Evolutionary conservation across 805 yeast genomes (phyloP).

Genomic region (Candida easanensis): DNA sequence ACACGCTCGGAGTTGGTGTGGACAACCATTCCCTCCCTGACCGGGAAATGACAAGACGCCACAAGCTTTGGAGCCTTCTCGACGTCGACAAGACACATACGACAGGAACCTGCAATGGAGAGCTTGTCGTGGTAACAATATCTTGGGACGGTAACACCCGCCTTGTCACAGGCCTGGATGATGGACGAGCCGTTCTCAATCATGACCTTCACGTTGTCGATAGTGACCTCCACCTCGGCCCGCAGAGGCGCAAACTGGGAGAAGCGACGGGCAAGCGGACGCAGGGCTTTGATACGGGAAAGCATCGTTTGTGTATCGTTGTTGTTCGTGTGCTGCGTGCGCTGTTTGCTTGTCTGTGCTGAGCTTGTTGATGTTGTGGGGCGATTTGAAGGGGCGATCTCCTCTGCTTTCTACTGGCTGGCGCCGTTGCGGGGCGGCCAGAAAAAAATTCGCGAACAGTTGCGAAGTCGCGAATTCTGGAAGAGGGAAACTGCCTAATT

Average conservation of each 20-base stretch:
- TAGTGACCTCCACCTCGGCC: slow-evolving; percentile 55
- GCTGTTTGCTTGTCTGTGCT: neutral
- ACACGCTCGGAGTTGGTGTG: slow-evolving; percentile 76
- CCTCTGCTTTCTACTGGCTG: neutral
- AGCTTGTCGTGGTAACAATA: slow-evolving; percentile 90
- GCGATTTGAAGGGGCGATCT: neutral
- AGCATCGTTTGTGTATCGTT: slow-evolving; percentile 13
- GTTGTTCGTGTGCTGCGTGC: too few species aligned
- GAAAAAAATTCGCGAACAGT: neutral
- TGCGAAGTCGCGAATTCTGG: too few species aligned
- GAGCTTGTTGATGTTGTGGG: neutral
- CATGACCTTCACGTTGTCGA: slow-evolving; percentile 70
- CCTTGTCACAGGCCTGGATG: slow-evolving; percentile 89
- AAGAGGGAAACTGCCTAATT: too few species aligned
- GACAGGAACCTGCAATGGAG: slow-evolving; percentile 89
- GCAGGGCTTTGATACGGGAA: slow-evolving; percentile 11
- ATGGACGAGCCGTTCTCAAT: slow-evolving; percentile 86
- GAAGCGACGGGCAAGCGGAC: slow-evolving; percentile 27
- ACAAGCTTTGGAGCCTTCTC: slow-evolving; percentile 87
- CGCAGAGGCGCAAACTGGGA: slow-evolving; percentile 31
- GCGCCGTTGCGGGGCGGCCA: neutral
- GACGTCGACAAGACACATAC: slow-evolving; percentile 89
- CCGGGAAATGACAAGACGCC: slow-evolving; percentile 91
- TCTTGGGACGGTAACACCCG: slow-evolving; percentile 84
- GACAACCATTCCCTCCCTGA: slow-evolving; percentile 85